phyloP scores from a whole-genome alignment of 768 basidiomycete species.

The Kwoniella dejecticola region DNA sequence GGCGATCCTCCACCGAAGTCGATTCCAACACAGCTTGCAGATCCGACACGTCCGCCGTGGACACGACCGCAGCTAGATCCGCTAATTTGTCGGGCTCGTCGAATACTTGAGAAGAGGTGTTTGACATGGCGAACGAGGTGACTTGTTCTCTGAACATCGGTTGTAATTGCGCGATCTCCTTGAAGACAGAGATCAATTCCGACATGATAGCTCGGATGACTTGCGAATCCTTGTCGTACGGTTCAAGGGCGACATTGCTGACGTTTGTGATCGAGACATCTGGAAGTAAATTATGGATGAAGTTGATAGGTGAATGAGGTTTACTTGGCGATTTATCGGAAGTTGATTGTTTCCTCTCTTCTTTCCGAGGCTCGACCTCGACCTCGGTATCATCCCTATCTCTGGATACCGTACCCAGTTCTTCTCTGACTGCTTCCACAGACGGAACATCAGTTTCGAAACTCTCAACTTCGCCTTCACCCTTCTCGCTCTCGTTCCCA shows the following conservation, averaged over 20 bases:
- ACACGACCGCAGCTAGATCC: constrained; percentile 95
- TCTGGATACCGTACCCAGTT: constrained; percentile 34
- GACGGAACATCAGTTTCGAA: constrained; percentile 55
- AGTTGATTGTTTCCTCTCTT: neutral
- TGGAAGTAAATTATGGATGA: constrained; percentile 65
- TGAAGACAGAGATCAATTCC: constrained; percentile 95
- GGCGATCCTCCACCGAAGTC: constrained; percentile 78
- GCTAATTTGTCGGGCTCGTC: constrained; percentile 97
- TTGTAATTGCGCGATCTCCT: constrained; percentile 95
- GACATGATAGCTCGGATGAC: constrained; percentile 94
- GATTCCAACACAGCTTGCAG: constrained; percentile 91
- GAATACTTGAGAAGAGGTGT: constrained; percentile 88
- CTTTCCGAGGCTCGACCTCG: neutral
- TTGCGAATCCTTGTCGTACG: constrained; percentile 85
- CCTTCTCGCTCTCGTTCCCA: constrained; percentile 43
- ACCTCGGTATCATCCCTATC: constrained; percentile 17
- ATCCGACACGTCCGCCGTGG: constrained; percentile 86
- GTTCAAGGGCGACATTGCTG: constrained; percentile 74
- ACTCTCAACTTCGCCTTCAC: constrained; percentile 51
- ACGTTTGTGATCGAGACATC: constrained; percentile 87
- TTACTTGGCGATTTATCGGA: constrained; percentile 3
- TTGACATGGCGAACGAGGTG: constrained; percentile 91
- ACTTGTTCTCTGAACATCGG: constrained; percentile 96
- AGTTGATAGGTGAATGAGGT: constrained; percentile 42
- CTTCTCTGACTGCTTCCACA: constrained; percentile 57